phyloP scores from a whole-genome alignment of 2,329 filamentous ascomycete species.

The Monilinia fructigena region DNA sequence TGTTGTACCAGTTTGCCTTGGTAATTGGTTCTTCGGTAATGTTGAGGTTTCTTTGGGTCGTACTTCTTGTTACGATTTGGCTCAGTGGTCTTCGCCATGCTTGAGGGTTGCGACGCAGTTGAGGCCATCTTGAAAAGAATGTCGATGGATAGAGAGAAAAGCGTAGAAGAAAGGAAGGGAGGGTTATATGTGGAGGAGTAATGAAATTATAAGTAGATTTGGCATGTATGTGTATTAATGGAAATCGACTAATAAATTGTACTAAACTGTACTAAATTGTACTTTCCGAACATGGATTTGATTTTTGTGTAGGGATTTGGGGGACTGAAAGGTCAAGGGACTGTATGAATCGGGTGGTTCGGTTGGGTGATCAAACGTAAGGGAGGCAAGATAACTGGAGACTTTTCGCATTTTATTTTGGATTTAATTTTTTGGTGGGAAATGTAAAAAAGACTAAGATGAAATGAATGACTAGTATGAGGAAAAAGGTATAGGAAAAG shows the following conservation, averaged over 20 bases:
- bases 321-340: neutral
- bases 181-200: neutral
- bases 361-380: slow-evolving; percentile 16
- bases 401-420: neutral
- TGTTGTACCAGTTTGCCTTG: slow-evolving; percentile 82
- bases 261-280: neutral
- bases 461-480: neutral
- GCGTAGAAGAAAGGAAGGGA: neutral
- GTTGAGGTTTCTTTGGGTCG: slow-evolving; percentile 73
- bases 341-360: slow-evolving; percentile 16
- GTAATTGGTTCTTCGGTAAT: slow-evolving; percentile 83
- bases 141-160: slow-evolving; percentile 24
- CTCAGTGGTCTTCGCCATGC: slow-evolving; percentile 37
- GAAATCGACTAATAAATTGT: neutral
- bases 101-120: slow-evolving; percentile 31
- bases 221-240: neutral
- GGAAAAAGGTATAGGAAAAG: neutral
- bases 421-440: slow-evolving; percentile 9
- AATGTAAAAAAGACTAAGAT: no score
- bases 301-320: neutral
- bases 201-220: slow-evolving; percentile 22
- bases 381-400: neutral
- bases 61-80: slow-evolving; percentile 43
- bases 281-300: slow-evolving; percentile 12
- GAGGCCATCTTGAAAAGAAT: slow-evolving; percentile 22